Percentiles rank a stretch among this genome's conserved stretches.
Evolutionary conservation across 768 basidiomycete species (phyloP).

Genomic region (Saitozyma sp.): DNA sequence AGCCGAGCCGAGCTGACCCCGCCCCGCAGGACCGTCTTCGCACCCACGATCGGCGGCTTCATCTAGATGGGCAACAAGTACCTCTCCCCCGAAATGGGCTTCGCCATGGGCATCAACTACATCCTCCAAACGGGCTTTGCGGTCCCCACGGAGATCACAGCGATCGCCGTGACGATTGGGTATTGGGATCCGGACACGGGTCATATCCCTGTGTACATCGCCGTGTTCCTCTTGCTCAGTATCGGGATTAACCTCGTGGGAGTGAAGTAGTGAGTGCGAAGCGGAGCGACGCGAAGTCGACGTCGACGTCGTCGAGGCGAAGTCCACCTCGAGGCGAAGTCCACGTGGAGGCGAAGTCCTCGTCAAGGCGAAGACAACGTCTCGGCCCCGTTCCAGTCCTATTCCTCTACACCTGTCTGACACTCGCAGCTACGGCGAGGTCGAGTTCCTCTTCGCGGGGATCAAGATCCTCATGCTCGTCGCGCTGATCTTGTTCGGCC

Average conservation of each 20-base stretch:
- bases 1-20: too few species aligned
- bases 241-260: conserved; percentile 6
- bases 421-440: conserved; percentile 33
- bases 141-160: conserved; percentile 12
- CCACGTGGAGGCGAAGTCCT: too few species aligned
- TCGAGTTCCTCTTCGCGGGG: conserved; percentile 32
- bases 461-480: conserved; percentile 38
- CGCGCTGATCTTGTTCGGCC: conserved; percentile 36
- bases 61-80: conserved; percentile 13
- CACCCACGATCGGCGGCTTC: conserved; percentile 11
- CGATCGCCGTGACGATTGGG: conserved; percentile 14
- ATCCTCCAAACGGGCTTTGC: conserved; percentile 14
- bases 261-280: conserved; percentile 9
- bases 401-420: background rate
- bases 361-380: background rate
- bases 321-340: too few species aligned
- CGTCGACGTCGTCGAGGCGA: too few species aligned
- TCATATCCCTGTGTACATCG: conserved; percentile 13
- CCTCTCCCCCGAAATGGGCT: conserved; percentile 10
- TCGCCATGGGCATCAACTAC: conserved; percentile 21
- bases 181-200: conserved; percentile 8
- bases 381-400: background rate
- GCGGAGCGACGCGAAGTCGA: too few species aligned
- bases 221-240: conserved; percentile 11
- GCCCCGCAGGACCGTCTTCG: conserved; percentile 3